These are phyloP conservation scores for Sphagnum contortum DNA, from an alignment of 225 moss, liverwort and hornwort species.

Conservation along the genomic window DNA sequence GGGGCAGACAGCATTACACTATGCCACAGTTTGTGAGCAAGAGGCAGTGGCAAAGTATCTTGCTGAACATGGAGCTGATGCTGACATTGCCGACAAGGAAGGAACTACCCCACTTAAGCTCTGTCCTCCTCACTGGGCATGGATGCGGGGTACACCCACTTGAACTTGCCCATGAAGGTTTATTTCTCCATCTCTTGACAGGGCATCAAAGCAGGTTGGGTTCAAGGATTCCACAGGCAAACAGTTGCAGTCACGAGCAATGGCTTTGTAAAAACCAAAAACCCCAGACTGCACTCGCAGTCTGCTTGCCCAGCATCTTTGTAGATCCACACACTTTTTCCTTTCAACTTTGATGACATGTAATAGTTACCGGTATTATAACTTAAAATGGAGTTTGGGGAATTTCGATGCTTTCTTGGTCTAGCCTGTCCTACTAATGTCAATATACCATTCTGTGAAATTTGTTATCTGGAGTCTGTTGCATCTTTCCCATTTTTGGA, in stretches of 20 bases:
- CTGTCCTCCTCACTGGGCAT: constrained; percentile 79
- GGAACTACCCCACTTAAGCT: constrained; percentile 67
- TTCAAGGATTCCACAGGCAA: background rate
- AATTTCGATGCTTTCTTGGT: no score
- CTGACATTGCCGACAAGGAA: constrained; percentile 60
- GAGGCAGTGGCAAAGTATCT: constrained; percentile 81
- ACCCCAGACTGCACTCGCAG: constrained; percentile 25
- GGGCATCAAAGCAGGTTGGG: constrained; percentile 13
- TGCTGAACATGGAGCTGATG: constrained; percentile 73
- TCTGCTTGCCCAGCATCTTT: constrained; percentile 21
- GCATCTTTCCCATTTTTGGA: no score
- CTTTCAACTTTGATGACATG: constrained; percentile 15
- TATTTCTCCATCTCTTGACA: constrained; percentile 4
- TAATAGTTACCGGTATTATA: no score
- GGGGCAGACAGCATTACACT: constrained; percentile 96
- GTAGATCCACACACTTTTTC: constrained; percentile 16
- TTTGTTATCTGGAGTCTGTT: no score
- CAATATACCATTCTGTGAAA: no score
- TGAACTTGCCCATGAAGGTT: constrained; percentile 11
- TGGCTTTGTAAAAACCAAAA: constrained; percentile 16
- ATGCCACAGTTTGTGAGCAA: constrained; percentile 79
- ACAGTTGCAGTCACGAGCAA: constrained; percentile 7
- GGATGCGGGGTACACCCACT: constrained; percentile 43
- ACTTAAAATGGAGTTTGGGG: no score
- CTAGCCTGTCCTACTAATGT: no score